Conservation (phyloP, 352 stramenopile species). For the Globisporangium cederbergense region DNA sequence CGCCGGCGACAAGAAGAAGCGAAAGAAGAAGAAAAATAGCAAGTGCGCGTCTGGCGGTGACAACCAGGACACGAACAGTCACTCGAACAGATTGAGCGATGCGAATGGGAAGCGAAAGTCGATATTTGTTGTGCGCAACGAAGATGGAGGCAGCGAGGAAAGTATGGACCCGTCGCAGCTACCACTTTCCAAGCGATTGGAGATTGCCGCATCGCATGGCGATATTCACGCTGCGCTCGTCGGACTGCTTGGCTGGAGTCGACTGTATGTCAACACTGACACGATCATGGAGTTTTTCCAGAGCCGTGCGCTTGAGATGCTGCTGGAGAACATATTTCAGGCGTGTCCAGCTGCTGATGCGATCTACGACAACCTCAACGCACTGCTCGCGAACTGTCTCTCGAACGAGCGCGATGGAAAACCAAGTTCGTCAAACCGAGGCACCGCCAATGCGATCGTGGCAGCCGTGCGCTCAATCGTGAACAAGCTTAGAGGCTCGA, state of each 20-base stretch:
- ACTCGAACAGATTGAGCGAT: neutral
- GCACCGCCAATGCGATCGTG: conserved; percentile 47
- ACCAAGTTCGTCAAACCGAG: conserved; percentile 21
- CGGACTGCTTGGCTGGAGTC: conserved; percentile 71
- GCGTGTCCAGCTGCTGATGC: conserved; percentile 27
- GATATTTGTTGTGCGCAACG: conserved; percentile 9
- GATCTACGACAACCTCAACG: conserved; percentile 54
- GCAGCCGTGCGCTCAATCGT: conserved; percentile 34
- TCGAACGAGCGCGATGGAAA: conserved; percentile 34
- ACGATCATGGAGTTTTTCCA: conserved; percentile 74
- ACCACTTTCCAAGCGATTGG: conserved; percentile 48
- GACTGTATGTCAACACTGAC: conserved; percentile 54
- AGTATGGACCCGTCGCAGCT: conserved; percentile 34
- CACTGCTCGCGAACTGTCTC: conserved; percentile 64
- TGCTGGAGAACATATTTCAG: conserved; percentile 60
- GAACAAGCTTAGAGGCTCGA: conserved; percentile 16
- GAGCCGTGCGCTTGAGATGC: conserved; percentile 51
- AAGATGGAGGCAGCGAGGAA: conserved; percentile 5
- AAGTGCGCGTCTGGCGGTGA: conserved; percentile 5
- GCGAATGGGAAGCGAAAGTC: conserved; percentile 3
- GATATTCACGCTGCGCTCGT: conserved; percentile 73
- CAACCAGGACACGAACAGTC: neutral
- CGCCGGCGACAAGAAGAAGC: conserved; percentile 28
- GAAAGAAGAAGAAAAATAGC: conserved; percentile 29
- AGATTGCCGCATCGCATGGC: conserved; percentile 61